Percentiles rank a stretch among this genome's conserved stretches.
Evolutionary conservation across 2,329 filamentous ascomycete species (phyloP).

Genomic region (Macroventuria anomochaeta): DNA sequence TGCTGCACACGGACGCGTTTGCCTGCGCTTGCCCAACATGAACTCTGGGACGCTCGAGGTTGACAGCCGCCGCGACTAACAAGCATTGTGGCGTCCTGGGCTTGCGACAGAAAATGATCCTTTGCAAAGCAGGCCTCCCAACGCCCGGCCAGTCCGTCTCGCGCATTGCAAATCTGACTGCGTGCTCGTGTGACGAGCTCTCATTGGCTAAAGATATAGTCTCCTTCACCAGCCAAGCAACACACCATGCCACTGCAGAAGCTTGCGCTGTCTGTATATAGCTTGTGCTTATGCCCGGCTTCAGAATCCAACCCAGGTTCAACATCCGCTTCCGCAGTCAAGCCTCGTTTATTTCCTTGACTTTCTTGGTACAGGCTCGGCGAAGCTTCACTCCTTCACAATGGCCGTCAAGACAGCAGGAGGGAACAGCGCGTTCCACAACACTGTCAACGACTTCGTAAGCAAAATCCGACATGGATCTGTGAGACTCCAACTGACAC

Average conservation of each 20-base stretch:
- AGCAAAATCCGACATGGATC: neutral
- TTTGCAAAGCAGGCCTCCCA: conserved; percentile 4
- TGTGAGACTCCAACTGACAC: neutral
- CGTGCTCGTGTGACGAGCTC: conserved; percentile 13
- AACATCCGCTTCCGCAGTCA: conserved; percentile 9
- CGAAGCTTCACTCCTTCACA: conserved; percentile 21
- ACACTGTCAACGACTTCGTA: conserved; percentile 73
- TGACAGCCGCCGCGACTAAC: conserved; percentile 13
- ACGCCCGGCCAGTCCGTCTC: conserved; percentile 9
- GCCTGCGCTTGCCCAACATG: conserved; percentile 13
- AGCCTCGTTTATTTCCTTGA: conserved; percentile 24
- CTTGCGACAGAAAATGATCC: conserved; percentile 3
- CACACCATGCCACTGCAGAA: neutral
- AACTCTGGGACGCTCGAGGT: conserved; percentile 4
- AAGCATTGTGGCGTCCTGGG: conserved; percentile 13
- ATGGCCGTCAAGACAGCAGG: conserved; percentile 31
- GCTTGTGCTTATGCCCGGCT: conserved; percentile 16
- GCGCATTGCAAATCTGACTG: conserved; percentile 9
- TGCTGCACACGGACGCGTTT: conserved; percentile 13
- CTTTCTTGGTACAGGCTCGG: conserved; percentile 24
- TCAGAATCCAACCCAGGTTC: conserved; percentile 9
- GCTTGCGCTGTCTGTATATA: conserved; percentile 15
- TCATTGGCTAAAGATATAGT: conserved; percentile 1
- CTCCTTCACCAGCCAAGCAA: conserved; percentile 14
- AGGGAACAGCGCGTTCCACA: conserved; percentile 43